A percentile compares a stretch with the other conserved stretches of the same genome.
These are phyloP conservation scores for Tolypocladium pustulatum DNA, from an alignment of 2,329 filamentous ascomycete species.

Conservation along the genomic window DNA sequence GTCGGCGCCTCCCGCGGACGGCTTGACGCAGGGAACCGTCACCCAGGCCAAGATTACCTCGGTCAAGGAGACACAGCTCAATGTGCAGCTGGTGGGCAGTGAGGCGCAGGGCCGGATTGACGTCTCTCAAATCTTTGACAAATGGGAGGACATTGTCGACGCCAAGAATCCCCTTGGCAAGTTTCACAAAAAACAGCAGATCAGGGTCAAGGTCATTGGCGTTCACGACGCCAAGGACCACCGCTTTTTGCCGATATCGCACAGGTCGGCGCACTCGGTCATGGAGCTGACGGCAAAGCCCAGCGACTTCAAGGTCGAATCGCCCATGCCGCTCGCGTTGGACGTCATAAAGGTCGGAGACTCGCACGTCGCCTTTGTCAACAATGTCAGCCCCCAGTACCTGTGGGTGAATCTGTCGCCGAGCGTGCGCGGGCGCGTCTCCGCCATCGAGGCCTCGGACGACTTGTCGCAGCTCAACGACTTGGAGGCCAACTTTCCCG, in stretches of 20 bases:
- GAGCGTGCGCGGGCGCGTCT: slow-evolving; percentile 74
- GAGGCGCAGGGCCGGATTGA: slow-evolving; percentile 81
- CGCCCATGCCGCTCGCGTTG: slow-evolving; percentile 48
- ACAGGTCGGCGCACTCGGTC: slow-evolving; percentile 70
- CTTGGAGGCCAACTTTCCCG: slow-evolving; percentile 68
- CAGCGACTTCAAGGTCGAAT: slow-evolving; percentile 43
- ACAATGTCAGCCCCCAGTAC: slow-evolving; percentile 71
- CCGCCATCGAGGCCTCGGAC: slow-evolving; percentile 74
- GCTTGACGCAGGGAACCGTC: slow-evolving; percentile 62
- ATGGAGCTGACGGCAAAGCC: slow-evolving; percentile 81
- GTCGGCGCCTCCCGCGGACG: slow-evolving; percentile 41
- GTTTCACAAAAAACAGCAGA: slow-evolving; percentile 60
- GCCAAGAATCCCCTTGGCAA: slow-evolving; percentile 65
- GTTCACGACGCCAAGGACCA: slow-evolving; percentile 86
- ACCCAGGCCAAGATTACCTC: slow-evolving; percentile 72
- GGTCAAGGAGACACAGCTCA: slow-evolving; percentile 84
- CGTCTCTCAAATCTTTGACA: slow-evolving; percentile 80
- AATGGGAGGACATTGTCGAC: slow-evolving; percentile 77
- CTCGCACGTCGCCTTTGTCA: slow-evolving; percentile 73
- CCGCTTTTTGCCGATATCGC: slow-evolving; percentile 82
- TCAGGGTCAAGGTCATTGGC: slow-evolving; percentile 71
- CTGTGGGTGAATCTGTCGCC: slow-evolving; percentile 90
- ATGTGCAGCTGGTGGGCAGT: slow-evolving; percentile 70
- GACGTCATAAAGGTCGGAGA: slow-evolving; percentile 64
- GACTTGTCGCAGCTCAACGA: slow-evolving; percentile 72